These are phyloP conservation scores for Lithohypha guttulata DNA, from an alignment of 2,329 filamentous ascomycete species.

Conservation along the genomic window DNA sequence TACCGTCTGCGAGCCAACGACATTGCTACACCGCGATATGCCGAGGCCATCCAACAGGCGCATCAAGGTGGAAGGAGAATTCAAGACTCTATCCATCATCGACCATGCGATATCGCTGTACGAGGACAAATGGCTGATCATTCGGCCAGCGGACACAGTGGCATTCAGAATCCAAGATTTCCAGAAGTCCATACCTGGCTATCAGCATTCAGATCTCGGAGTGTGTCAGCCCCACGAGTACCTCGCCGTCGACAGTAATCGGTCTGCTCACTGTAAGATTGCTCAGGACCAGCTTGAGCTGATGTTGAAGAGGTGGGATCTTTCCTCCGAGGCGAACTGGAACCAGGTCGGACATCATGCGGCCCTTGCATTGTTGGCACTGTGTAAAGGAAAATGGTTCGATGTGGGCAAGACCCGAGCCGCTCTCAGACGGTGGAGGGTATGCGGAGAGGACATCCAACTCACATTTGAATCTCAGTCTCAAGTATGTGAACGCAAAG, in stretches of 20 bases:
- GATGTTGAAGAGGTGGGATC: slow-evolving; percentile 3
- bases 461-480: slow-evolving; percentile 1
- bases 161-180: slow-evolving; percentile 1
- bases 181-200: slow-evolving; percentile 2
- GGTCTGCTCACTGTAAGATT: slow-evolving; percentile 3
- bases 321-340: slow-evolving; percentile 2
- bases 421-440: slow-evolving; percentile 1
- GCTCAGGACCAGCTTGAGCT: slow-evolving; percentile 3
- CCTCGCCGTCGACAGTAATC: slow-evolving; percentile 1
- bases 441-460: slow-evolving; percentile 2
- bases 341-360: slow-evolving; percentile 2
- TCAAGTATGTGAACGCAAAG: neutral
- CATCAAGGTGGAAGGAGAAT: slow-evolving; percentile 1
- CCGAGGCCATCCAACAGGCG: slow-evolving; percentile 1
- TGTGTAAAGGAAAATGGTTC: slow-evolving; percentile 3
- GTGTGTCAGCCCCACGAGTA: slow-evolving; percentile 2
- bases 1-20: slow-evolving; percentile 1
- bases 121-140: slow-evolving; percentile 2
- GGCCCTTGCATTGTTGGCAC: slow-evolving; percentile 1
- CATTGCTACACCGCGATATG: slow-evolving; percentile 2
- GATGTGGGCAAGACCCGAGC: neutral
- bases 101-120: slow-evolving; percentile 3
- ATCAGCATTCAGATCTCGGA: slow-evolving; percentile 3
- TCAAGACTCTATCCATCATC: slow-evolving; percentile 1
- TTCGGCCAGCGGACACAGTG: slow-evolving; percentile 1